Evolutionary conservation across 371 early-diverging fungal species (phyloP).

Genomic region (Fennellomyces sp.): DNA sequence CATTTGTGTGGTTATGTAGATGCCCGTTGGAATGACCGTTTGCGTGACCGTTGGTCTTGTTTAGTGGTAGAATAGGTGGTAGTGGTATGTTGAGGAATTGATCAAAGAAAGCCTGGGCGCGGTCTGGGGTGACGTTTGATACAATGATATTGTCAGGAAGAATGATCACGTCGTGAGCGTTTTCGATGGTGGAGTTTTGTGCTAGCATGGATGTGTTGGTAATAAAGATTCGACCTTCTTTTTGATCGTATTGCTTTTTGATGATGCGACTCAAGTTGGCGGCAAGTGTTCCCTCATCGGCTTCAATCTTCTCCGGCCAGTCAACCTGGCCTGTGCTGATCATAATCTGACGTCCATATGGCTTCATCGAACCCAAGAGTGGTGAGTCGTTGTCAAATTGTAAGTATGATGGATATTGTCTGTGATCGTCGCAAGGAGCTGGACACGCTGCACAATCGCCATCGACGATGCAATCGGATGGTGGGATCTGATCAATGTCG

Average conservation of each 20-base stretch:
- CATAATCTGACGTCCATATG: slow-evolving; percentile 74
- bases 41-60: neutral
- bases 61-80: slow-evolving; percentile 8
- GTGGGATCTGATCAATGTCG: slow-evolving; percentile 30
- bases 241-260: slow-evolving; percentile 13
- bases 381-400: slow-evolving; percentile 59
- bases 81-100: slow-evolving; percentile 46
- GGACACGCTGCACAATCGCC: slow-evolving; percentile 45
- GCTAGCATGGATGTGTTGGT: slow-evolving; percentile 54
- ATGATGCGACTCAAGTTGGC: slow-evolving; percentile 34
- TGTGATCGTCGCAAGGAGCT: slow-evolving; percentile 61
- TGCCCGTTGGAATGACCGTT: slow-evolving; percentile 8
- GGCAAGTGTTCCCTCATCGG: slow-evolving; percentile 52
- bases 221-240: slow-evolving; percentile 40
- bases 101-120: slow-evolving; percentile 50
- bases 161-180: slow-evolving; percentile 45
- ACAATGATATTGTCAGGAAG: slow-evolving; percentile 62
- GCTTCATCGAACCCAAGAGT: slow-evolving; percentile 67
- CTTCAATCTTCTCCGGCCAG: slow-evolving; percentile 68
- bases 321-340: slow-evolving; percentile 65
- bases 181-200: slow-evolving; percentile 23
- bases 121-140: slow-evolving; percentile 52
- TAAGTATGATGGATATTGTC: slow-evolving; percentile 65
- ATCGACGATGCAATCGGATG: slow-evolving; percentile 28
- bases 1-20: no score